phyloP scores from a whole-genome alignment of 495 filamentous ascomycete genomes.

The Penicillium fimorum region DNA sequence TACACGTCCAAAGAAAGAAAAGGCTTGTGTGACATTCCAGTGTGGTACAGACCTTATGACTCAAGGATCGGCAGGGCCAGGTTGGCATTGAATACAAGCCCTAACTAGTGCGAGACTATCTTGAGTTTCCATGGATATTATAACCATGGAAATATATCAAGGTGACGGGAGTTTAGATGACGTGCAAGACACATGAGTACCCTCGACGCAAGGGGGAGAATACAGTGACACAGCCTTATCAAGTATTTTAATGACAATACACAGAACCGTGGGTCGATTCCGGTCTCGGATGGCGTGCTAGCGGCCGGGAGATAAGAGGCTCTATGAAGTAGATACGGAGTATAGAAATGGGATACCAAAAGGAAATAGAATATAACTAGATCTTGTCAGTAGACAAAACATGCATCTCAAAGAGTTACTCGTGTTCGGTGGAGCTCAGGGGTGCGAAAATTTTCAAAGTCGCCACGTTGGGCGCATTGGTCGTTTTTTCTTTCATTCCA shows the following conservation, averaged over 20 bases:
- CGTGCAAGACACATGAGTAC: slow-evolving; percentile 7
- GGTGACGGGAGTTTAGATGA: slow-evolving; percentile 5
- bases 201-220: slow-evolving; percentile 19
- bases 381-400: no score
- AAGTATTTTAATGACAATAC: slow-evolving; percentile 4
- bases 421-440: slow-evolving; percentile 11
- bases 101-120: background rate
- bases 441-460: slow-evolving; percentile 6
- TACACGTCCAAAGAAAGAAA: background rate
- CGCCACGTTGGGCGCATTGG: slow-evolving; percentile 13
- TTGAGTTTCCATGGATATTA: no score
- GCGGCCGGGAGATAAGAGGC: slow-evolving; percentile 20
- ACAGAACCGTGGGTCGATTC: slow-evolving; percentile 30
- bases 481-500: background rate
- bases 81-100: background rate
- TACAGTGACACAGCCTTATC: slow-evolving; percentile 12
- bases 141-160: background rate
- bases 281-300: slow-evolving; percentile 30
- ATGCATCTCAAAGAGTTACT: background rate
- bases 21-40: slow-evolving; percentile 8
- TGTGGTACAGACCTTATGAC: background rate
- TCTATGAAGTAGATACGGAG: background rate
- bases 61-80: slow-evolving; percentile 16
- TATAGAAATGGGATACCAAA: no score
- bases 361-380: no score